Evolutionary conservation across 176 grass and related monocot genomes (phyloP).

Genomic region (Leersia perrieri): DNA sequence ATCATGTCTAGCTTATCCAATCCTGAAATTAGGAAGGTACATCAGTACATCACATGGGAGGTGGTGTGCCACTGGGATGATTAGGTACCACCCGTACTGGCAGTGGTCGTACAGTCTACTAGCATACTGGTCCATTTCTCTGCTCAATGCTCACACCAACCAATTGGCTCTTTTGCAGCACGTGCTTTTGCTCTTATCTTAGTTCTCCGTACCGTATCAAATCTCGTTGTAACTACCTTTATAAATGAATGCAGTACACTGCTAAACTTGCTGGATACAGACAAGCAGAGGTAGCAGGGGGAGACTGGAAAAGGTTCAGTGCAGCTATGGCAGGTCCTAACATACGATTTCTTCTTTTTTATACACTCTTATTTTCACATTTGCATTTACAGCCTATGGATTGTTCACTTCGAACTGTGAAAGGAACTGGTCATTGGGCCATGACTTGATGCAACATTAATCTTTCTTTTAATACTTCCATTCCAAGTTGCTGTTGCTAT

Average conservation of each 20-base stretch:
- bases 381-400: constrained; percentile 1
- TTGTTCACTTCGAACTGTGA: neutral
- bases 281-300: neutral
- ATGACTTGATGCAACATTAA: neutral
- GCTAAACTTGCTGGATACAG: neutral
- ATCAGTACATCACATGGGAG: constrained; percentile 26
- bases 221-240: neutral
- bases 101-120: constrained; percentile 13
- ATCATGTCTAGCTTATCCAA: neutral
- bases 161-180: neutral
- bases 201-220: neutral
- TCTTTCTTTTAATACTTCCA: neutral
- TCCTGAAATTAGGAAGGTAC: neutral
- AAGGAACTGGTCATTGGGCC: neutral
- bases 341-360: neutral
- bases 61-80: neutral
- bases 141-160: constrained; percentile 31
- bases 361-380: neutral
- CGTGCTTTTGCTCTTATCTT: neutral
- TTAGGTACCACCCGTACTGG: neutral
- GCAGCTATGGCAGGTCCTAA: neutral
- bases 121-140: constrained; percentile 20
- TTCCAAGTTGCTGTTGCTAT: neutral
- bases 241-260: neutral
- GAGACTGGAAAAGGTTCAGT: neutral